Base-by-base conservation (phyloP, 805 yeast species). In the Maudiozyma serrabonitensis region DNA sequence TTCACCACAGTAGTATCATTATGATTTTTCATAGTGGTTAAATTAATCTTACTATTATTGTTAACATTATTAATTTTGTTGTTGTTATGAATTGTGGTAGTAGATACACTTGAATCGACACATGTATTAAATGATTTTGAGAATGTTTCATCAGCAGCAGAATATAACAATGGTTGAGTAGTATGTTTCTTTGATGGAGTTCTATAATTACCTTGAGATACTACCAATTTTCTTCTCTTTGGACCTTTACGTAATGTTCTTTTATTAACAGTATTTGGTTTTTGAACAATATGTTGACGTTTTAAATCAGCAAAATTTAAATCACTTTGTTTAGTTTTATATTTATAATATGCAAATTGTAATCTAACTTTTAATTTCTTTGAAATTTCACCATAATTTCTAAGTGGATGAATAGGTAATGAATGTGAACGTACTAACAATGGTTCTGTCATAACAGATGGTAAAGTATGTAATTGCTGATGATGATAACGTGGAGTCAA, bases 291-390 rank as follows among this genome's bases (percentile, higher is more conserved):
- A 23, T 18, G n/a, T 43, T 47, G 45, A 18, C 32, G 6, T 39
- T 56, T 54, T 16, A 56, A 39, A 19, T 56, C 58, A 31, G 51
- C 47, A 39, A 56, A 57, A 32, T 56, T 58, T n/a, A 56, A 32
- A 34, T 59, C 57, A 18, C 55, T 64, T 57, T 77, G 81, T 53
- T 75, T 71, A 1, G 81, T 76, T 49, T 69, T 69, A 41, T 73
- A 71, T 56, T 77, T 78, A 60, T 71, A 78, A 55, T 75, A 75
- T 2, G 82, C 82, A 45, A 77, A 57, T 54, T 75, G 74, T 23
- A 78, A 62, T 53, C 79, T 70, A 50, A 73, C 63, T 54, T 74
- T 72, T 51, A 78, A 66, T 54, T 67, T 69, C 45, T 73, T 52
- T 6, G 64, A 54, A 1, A 56, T 43, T 5, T 48, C 54, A 12